Conservation (phyloP, 345 rosid genomes). For the Orychophragmus violaceus region DNA sequence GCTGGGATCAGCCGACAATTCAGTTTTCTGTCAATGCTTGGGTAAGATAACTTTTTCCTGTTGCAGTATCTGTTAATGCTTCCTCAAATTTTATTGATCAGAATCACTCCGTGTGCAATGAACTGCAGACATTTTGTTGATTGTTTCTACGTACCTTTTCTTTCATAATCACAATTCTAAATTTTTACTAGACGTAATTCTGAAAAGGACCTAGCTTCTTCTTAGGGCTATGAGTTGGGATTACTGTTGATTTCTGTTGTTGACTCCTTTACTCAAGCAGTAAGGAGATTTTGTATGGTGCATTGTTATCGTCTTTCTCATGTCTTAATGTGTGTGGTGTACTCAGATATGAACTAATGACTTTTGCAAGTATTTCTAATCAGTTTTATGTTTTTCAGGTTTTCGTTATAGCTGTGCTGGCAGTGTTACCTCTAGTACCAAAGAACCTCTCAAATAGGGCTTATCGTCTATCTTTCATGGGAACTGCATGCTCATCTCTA, state of each 20-base stretch:
- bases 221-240: background rate
- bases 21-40: conserved; percentile 98
- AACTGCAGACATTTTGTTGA: background rate
- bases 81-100: background rate
- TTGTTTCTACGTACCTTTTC: background rate
- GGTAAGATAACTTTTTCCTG: conserved; percentile 38
- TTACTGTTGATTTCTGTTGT: background rate
- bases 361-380: no score
- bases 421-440: conserved; percentile 77
- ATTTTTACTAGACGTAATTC: background rate
- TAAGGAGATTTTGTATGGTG: background rate
- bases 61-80: background rate
- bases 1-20: conserved; percentile 86
- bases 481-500: conserved; percentile 80
- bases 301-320: background rate
- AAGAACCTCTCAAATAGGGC: conserved; percentile 71
- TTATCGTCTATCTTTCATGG: conserved; percentile 84
- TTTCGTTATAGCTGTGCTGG: conserved; percentile 79
- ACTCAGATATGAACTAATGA: background rate
- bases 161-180: background rate
- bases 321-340: background rate
- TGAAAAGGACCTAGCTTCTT: background rate
- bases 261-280: background rate
- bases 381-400: conserved; percentile 47
- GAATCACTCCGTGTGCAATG: background rate